Evolutionary conservation across 768 basidiomycete species (phyloP).

Genomic region (Russula abietina): DNA sequence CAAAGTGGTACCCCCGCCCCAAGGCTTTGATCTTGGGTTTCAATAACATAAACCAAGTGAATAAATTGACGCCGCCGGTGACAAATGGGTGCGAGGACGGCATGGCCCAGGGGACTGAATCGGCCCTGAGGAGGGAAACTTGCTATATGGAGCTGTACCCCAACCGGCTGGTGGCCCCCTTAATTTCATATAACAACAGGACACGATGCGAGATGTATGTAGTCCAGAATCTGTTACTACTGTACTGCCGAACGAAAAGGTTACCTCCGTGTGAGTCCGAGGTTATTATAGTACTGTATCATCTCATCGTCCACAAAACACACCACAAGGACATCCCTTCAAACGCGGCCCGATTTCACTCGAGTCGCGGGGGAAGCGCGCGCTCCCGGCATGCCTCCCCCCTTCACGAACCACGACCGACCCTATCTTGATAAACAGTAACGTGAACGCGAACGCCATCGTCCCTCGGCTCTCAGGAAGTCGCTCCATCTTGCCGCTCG

Average conservation of each 20-base stretch:
- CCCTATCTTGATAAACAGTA: neutral
- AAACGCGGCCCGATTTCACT: constrained; percentile 12
- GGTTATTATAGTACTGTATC: neutral
- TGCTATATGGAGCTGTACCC: neutral
- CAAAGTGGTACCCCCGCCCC: constrained; percentile 5
- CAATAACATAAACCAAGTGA: constrained; percentile 3
- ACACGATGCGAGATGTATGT: neutral
- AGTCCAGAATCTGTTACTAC: neutral
- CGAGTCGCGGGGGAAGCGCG: neutral
- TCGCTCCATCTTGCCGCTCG: neutral
- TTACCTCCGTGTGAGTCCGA: constrained; percentile 11
- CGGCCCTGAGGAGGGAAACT: constrained; percentile 8
- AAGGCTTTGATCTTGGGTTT: constrained; percentile 7
- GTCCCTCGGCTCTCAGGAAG: neutral
- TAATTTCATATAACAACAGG: neutral
- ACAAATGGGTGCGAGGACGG: neutral
- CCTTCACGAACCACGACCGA: neutral
- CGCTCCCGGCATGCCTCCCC: neutral
- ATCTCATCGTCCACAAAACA: neutral
- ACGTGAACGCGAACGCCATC: neutral
- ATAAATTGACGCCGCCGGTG: constrained; percentile 15
- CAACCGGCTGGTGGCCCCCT: neutral
- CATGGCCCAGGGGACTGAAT: neutral
- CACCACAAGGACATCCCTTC: neutral
- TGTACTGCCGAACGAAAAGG: neutral